Evolutionary conservation across 169 alveolate genomes (phyloP).

Genomic region (Cryptosporidium meleagridis): DNA sequence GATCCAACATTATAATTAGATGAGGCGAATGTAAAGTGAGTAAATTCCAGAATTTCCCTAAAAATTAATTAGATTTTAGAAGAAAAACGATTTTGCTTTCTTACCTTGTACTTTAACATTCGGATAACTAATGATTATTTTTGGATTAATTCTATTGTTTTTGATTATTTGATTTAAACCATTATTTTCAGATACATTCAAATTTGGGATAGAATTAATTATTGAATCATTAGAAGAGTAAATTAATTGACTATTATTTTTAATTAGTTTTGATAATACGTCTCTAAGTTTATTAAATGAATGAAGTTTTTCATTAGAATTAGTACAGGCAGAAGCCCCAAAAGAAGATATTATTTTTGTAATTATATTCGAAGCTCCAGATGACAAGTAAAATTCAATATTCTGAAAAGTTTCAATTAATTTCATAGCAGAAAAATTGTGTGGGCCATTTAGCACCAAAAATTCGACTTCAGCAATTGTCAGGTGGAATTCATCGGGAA

Average conservation of each 20-base stretch:
- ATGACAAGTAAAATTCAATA: background rate
- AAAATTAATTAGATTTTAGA: background rate
- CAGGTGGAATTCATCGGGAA: slow-evolving; percentile 39
- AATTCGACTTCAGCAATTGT: slow-evolving; percentile 10
- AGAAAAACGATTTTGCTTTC: background rate
- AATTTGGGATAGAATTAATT: slow-evolving; percentile 1
- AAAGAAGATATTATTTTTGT: slow-evolving; percentile 9
- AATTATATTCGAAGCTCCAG: background rate
- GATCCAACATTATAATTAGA: slow-evolving; percentile 39
- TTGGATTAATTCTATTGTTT: slow-evolving; percentile 35
- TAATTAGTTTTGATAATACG: background rate
- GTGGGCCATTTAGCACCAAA: slow-evolving; percentile 55
- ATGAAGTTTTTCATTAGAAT: slow-evolving; percentile 11
- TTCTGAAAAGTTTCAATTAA: slow-evolving; percentile 14
- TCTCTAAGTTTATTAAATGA: slow-evolving; percentile 15
- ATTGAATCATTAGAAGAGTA: background rate
- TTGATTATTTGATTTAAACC: background rate
- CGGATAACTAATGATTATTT: slow-evolving; percentile 27
- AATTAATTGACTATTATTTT: background rate
- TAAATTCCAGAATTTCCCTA: slow-evolving; percentile 66
- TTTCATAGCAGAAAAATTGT: slow-evolving; percentile 17
- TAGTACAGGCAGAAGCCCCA: background rate
- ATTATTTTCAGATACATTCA: background rate
- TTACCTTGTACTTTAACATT: slow-evolving; percentile 35
- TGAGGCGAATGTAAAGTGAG: slow-evolving; percentile 26